Evolutionary conservation across 305 asterid species (phyloP).

Genomic region (Fraxinus latifolia): DNA sequence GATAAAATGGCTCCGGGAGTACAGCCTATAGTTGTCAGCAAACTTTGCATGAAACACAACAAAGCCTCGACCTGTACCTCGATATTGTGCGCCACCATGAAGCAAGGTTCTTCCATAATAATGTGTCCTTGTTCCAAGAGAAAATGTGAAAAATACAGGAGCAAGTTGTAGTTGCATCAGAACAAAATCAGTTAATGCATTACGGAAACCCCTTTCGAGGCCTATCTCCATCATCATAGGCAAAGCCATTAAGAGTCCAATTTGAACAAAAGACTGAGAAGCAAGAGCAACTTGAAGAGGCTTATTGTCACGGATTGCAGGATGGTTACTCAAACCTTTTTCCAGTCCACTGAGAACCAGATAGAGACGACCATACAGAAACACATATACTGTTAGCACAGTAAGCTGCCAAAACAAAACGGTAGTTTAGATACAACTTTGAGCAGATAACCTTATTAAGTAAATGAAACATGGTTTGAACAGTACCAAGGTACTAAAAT

Average conservation of each 20-base stretch:
- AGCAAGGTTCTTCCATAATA: conserved; percentile 88
- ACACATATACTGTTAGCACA: conserved; percentile 75
- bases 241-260: conserved; percentile 89
- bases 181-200: conserved; percentile 79
- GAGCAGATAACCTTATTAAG: conserved; percentile 9
- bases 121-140: conserved; percentile 92
- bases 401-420: conserved; percentile 64
- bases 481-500: conserved; percentile 80
- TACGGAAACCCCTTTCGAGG: conserved; percentile 87
- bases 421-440: conserved; percentile 19
- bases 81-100: conserved; percentile 92
- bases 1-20: conserved; percentile 89
- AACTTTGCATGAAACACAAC: conserved; percentile 94
- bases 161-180: conserved; percentile 96
- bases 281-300: conserved; percentile 99
- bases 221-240: conserved; percentile 99
- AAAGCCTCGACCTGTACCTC: conserved; percentile 96
- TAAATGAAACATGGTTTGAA: conserved; percentile 12
- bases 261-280: conserved; percentile 91
- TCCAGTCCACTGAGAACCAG: conserved; percentile 95
- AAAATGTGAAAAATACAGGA: conserved; percentile 88
- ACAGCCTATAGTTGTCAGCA: conserved; percentile 82
- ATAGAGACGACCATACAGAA: conserved; percentile 93
- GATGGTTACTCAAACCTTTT: conserved; percentile 58
- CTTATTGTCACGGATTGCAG: conserved; percentile 78